phyloP scores from a whole-genome alignment of 352 stramenopile species.

The Phytopythium chamaehyphon region DNA sequence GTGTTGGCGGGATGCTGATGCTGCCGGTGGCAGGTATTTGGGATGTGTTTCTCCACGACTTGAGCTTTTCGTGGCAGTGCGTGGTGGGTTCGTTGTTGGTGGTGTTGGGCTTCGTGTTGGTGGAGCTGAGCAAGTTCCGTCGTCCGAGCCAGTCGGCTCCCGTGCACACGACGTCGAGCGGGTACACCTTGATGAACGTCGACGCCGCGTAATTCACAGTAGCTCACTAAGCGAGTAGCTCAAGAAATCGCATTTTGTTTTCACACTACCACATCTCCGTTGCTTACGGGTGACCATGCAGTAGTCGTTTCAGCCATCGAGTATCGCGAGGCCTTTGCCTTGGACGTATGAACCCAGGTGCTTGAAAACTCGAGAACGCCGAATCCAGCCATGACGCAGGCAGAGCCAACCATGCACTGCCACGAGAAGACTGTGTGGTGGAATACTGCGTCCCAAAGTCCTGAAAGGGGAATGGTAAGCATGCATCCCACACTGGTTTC shows the following conservation, averaged over 20 bases:
- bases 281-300: constrained; percentile 1
- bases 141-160: neutral
- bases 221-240: neutral
- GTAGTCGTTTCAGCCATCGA: constrained; percentile 4
- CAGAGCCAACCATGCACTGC: constrained; percentile 43
- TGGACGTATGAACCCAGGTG: neutral
- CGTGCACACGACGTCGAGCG: neutral
- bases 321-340: constrained; percentile 1
- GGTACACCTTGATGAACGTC: neutral
- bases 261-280: constrained; percentile 2
- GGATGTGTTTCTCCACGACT: constrained; percentile 41
- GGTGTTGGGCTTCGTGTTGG: constrained; percentile 45
- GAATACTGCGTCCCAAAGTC: constrained; percentile 37
- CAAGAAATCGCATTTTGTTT: too few relatives aligned
- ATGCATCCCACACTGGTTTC: constrained; percentile 63
- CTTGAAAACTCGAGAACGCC: constrained; percentile 27
- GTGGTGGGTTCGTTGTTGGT: constrained; percentile 47
- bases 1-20: constrained; percentile 52
- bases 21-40: constrained; percentile 46
- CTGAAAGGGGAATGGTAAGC: constrained; percentile 56
- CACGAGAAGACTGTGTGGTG: constrained; percentile 45
- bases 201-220: neutral
- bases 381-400: constrained; percentile 53
- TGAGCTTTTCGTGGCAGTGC: constrained; percentile 42
- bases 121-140: constrained; percentile 19